Evolutionary conservation across 2,329 filamentous ascomycete species (phyloP), one percentile per base, ranked within the genome.

Genomic region (Epichloe baconii): DNA sequence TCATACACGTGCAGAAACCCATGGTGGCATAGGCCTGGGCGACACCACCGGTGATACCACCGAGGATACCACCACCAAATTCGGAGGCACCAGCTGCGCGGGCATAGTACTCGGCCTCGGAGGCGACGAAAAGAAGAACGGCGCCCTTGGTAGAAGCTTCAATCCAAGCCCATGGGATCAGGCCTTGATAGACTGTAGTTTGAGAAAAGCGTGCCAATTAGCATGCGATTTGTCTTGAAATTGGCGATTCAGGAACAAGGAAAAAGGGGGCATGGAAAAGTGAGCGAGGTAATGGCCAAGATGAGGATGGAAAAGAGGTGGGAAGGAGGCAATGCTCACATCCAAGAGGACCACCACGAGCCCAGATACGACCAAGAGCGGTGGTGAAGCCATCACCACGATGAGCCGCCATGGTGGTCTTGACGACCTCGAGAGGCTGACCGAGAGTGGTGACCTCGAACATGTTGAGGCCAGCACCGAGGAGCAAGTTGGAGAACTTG

Each of bases 1-100:
- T 98, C 93, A 98, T 98, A 81, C 93, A 98, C 55, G 93, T 98
- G 75, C 93, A 98, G 83, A 98, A 98, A 61, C 93, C 93, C 91
- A 98, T 98, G 68, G 93, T 98, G 59, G 93, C 93, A 70, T 98
- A 98, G 54, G 93, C 93, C 75, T 98, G 93, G 45, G 91, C 93
- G 53, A 98, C 83, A 78, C 93, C 93, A 67, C 93, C 93, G 21
- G 83, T 79, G 77, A 98, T 88, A 71, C 93, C 93, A 64, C 93
- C 93, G 35, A 77, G 67, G 73, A 98, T 97, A 66, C 93, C 93
- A 60, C 83, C 82, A 48, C 86, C 76, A 70, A 98, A 97, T 70
- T 94, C 85, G 63, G 78, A 81, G 56, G 89, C 91, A 60, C 93
- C 93, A 56, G 83, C 80, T 59, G 77, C 75, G 65, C 86, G 88